Evolutionary conservation across 78 protist genomes (phyloP), one percentile per base, ranked within the genome.

Genomic region (Cavenderia fasciculata): DNA sequence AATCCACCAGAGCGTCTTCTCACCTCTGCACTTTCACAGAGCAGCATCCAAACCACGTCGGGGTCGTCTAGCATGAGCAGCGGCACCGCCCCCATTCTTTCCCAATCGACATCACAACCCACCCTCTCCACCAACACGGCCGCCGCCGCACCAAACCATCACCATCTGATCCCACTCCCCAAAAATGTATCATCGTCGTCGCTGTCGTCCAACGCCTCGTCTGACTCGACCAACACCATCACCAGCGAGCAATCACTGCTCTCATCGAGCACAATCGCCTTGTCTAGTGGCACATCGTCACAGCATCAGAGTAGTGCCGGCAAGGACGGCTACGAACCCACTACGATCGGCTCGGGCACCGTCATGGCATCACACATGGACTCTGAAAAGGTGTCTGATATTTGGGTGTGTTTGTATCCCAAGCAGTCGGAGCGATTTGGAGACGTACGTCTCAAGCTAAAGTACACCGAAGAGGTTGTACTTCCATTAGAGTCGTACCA

Each of bases 391-490:
- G 77, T 66, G 66, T 51, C 33, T 8, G 88, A 79, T 27, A 47
- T 47, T 14, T 79, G 88, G 88, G 14, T 79, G 31, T 79, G 88
- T 43, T 68, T 79, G 5, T 76, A 87, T 62, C 87, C 77, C 21
- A 41, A 74, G 31, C 72, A 74, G 46, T 40, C 82, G 36, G 25
- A 38, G 0, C 47, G 46, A 59, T 56, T 87, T 51, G 93, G 93
- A n/a, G 93, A 87, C 36, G 54, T 87, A 21, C 56, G 93, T 21
- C 52, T 87, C 11, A 74, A 76, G 49, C 59, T 87, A 8, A 87
- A 87, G 49, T 87, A 87, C 43, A 46, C 86, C 33, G 93, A 87
- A 33, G 86, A 74, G 12, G 87, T 75, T 18, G 86, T 87, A 6
- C 38, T 87, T 4, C 77, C 93, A 44, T 4, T 87, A 0, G 70